Evolutionary conservation across 257 asterid genomes (phyloP).

Genomic region (Henckelia pumila): DNA sequence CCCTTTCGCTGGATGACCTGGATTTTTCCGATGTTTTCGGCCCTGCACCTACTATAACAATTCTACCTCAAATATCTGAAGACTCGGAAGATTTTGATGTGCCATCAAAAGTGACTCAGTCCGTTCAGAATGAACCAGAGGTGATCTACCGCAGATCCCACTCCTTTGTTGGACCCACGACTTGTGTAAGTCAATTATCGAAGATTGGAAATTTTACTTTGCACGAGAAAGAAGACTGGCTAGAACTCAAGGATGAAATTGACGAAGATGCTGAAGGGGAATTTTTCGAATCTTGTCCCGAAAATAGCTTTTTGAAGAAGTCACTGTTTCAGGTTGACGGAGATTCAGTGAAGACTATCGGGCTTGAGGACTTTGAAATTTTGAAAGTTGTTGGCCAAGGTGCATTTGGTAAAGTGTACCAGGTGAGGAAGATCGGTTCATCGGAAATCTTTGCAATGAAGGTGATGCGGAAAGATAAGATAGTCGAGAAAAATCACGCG

Average conservation of each 20-base stretch:
- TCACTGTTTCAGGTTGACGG: slow-evolving; percentile 20
- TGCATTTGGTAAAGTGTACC: slow-evolving; percentile 82
- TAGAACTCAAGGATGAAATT: slow-evolving; percentile 32
- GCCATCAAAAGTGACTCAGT: slow-evolving; percentile 34
- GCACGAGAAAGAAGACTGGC: slow-evolving; percentile 39
- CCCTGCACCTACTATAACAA: slow-evolving; percentile 39
- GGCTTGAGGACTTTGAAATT: slow-evolving; percentile 67
- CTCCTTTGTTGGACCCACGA: slow-evolving; percentile 67
- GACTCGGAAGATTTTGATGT: slow-evolving; percentile 22
- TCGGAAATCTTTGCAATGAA: slow-evolving; percentile 76
- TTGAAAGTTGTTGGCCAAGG: slow-evolving; percentile 82
- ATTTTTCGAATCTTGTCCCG: slow-evolving; percentile 23
- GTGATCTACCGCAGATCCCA: slow-evolving; percentile 56
- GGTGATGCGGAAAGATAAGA: slow-evolving; percentile 75
- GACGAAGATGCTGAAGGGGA: slow-evolving; percentile 31
- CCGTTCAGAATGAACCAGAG: slow-evolving; percentile 46
- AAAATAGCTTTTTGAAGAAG: slow-evolving; percentile 25
- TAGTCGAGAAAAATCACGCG: slow-evolving; percentile 68
- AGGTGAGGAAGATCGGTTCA: slow-evolving; percentile 63
- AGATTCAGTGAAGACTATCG: slow-evolving; percentile 33
- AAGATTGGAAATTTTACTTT: slow-evolving; percentile 44
- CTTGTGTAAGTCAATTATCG: slow-evolving; percentile 32
- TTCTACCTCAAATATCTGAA: slow-evolving; percentile 33
- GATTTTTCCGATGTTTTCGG: slow-evolving; percentile 75
- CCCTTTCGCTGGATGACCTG: slow-evolving; percentile 42